Evolutionary conservation across 75 land plant genomes (phyloP), one percentile per base, ranked within the genome.

Genomic region (Cryptomeria japonica): DNA sequence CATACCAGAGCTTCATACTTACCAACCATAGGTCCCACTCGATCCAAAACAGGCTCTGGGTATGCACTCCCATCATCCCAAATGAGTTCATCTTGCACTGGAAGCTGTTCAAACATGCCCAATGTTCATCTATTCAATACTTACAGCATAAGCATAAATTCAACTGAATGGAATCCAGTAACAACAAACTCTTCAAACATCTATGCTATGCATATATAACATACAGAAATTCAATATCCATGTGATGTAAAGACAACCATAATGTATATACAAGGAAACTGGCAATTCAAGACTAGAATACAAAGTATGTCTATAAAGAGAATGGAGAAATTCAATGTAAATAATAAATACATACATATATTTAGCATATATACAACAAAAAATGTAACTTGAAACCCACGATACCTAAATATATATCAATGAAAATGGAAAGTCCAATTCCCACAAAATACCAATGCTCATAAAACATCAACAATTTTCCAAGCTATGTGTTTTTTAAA

Each of bases 1-100:
- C 96, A 96, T 61, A 92, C 99, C 89, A 97, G 90, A 11, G 96
- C 98, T 86, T 97, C 99, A 61, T 94, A 96, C 99, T 97, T 92
- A 37, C 98, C 97, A 70, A 97, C 89, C 55, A 92, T 93, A 56
- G 95, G 94, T 2, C 53, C 86, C 47, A 95, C 87, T 31, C 93
- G 93, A 89, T 97, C 99, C 22, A 97, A 80, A 85, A 94, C 95
- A 77, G 98, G 96, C 84, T 97, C 99, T 0, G 99, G 99, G 58
- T 79, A 94, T 4, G 95, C 86, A 49, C 97, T 96, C 55, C 99
- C 99, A 51, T 96, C 97, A 75, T 97, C 99, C 99, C 99, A 97
- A 39, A 87, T 86, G 51, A 96, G 95, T 90, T 97, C 99, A 41
- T 94, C 95, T 32, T 94, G 85, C 53, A 90, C 93, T 9, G 90